Evolutionary conservation across 106 monocot species (phyloP).

Genomic region (Dioscorea zingiberensis): DNA sequence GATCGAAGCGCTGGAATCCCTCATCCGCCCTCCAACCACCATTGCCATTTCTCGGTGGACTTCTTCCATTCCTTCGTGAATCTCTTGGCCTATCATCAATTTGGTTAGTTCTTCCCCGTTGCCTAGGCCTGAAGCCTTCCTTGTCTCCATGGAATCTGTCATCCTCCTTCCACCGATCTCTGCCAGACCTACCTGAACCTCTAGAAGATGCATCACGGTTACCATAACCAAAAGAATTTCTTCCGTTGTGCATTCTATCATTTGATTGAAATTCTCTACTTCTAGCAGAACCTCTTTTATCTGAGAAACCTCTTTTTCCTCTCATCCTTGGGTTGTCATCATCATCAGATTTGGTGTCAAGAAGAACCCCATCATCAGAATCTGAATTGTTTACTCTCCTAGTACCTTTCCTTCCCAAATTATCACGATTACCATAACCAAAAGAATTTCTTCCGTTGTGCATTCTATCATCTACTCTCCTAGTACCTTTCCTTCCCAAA

Average conservation of each 20-base stretch:
- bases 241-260: slow-evolving; percentile 12
- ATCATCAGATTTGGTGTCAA: slow-evolving; percentile 33
- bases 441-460: too few species aligned
- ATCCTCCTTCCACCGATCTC: slow-evolving; percentile 9
- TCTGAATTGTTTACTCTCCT: slow-evolving; percentile 10
- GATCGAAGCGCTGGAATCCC: slow-evolving; percentile 1
- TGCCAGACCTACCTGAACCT: slow-evolving; percentile 16
- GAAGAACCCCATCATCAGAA: slow-evolving; percentile 15
- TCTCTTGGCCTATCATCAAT: slow-evolving; percentile 15
- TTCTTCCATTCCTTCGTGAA: slow-evolving; percentile 3
- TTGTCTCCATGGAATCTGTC: slow-evolving; percentile 10
- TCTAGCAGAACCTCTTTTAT: slow-evolving; percentile 7
- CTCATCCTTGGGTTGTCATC: slow-evolving; percentile 2
- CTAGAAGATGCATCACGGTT: slow-evolving; percentile 15
- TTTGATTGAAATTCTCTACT: slow-evolving; percentile 12
- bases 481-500: slow-evolving; percentile 2
- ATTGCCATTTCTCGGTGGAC: slow-evolving; percentile 4
- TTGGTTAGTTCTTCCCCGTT: slow-evolving; percentile 9
- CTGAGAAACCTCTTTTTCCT: slow-evolving; percentile 19
- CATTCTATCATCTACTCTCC: too few species aligned
- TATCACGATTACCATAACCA: too few species aligned
- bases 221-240: slow-evolving; percentile 14
- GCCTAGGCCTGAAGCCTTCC: slow-evolving; percentile 8
- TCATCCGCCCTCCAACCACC: slow-evolving; percentile 3
- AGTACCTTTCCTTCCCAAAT: slow-evolving; percentile 3